These are phyloP conservation scores for Botrytis pseudocinerea DNA, from an alignment of 2,329 filamentous ascomycete species.

Conservation along the genomic window DNA sequence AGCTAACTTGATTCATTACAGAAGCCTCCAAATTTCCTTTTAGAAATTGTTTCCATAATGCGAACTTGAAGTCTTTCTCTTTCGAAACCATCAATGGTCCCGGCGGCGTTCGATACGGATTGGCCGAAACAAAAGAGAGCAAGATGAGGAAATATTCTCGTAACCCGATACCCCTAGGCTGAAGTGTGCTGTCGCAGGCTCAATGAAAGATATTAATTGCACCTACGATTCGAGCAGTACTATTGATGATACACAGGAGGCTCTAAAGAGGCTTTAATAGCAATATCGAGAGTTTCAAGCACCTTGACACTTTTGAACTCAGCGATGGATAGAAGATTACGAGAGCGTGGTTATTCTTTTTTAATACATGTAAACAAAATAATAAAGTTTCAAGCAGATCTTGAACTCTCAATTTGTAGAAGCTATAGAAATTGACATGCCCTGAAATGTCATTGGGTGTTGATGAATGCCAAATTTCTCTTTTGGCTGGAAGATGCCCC, in stretches of 20 bases:
- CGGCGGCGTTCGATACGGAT: not conserved
- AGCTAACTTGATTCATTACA: not conserved
- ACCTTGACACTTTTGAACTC: not conserved
- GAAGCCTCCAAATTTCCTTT: not conserved
- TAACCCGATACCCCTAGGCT: not conserved
- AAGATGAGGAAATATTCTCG: not conserved
- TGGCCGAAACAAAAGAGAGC: not conserved
- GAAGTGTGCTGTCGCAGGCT: not conserved
- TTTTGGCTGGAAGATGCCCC: accelerated
- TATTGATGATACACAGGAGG: too few species aligned
- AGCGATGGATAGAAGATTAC: accelerated
- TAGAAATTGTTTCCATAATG: not conserved
- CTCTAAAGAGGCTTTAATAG: not conserved
- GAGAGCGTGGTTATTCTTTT: accelerated
- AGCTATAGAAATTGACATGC: too few species aligned
- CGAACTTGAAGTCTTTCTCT: not conserved
- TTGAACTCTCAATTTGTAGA: too few species aligned
- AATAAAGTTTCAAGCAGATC: not conserved
- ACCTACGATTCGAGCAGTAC: too few species aligned
- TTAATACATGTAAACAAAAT: not conserved
- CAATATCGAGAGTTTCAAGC: accelerated
- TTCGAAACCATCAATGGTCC: not conserved
- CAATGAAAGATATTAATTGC: too few species aligned
- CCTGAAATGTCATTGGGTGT: too few species aligned
- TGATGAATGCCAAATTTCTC: too few species aligned